Percentiles rank a stretch among this genome's conserved stretches.
phyloP scores from a whole-genome alignment of 108 stramenopile species.

The Discostella stelligeroides region DNA sequence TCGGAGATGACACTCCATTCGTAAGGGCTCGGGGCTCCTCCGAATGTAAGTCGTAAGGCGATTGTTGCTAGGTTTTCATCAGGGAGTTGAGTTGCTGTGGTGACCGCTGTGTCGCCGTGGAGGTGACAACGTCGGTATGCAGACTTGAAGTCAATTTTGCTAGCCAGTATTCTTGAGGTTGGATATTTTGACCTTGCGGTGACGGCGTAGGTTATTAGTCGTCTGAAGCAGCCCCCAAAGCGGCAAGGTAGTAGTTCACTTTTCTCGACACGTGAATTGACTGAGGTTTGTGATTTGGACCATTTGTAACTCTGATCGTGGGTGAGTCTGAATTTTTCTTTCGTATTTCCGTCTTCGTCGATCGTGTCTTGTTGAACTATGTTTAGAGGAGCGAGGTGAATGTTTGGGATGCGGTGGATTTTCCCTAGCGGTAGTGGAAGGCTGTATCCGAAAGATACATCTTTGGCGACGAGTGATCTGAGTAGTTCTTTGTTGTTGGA shows the following conservation, averaged over 20 bases:
- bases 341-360: neutral
- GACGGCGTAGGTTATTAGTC: neutral
- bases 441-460: neutral
- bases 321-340: neutral
- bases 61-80: neutral
- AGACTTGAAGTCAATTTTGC: neutral
- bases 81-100: neutral
- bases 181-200: neutral
- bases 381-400: neutral
- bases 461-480: neutral
- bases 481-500: neutral
- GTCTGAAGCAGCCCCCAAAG: neutral
- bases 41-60: neutral
- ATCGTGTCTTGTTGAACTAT: neutral
- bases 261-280: neutral
- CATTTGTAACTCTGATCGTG: constrained; percentile 5
- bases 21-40: neutral
- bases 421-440: no score
- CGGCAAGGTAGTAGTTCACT: neutral
- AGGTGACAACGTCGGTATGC: neutral
- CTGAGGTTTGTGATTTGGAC: neutral
- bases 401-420: no score
- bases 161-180: neutral
- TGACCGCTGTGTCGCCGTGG: neutral
- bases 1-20: no score